phyloP scores from a whole-genome alignment of 1,139 yeast genomes.

The Debaryomycetaceae sp. region DNA sequence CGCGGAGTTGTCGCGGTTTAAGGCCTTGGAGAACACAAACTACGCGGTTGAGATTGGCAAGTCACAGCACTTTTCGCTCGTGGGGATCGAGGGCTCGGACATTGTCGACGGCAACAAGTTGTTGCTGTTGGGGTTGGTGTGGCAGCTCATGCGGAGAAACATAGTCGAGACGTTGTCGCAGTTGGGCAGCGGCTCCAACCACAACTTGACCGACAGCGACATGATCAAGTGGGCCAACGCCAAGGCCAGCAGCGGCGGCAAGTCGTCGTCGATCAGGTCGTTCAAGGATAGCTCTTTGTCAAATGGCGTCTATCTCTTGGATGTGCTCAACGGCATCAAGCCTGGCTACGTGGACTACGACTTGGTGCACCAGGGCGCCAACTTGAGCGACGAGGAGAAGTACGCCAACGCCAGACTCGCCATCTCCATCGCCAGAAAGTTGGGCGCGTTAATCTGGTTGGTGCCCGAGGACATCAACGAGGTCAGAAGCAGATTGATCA shows the following conservation, averaged over 20 bases:
- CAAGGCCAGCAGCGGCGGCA: constrained; percentile 82
- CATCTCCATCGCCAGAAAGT: constrained; percentile 94
- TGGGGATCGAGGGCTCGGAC: constrained; percentile 97
- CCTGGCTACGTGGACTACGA: constrained; percentile 98
- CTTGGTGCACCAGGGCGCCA: constrained; percentile 71
- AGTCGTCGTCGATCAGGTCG: constrained; percentile 62
- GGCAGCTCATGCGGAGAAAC: constrained; percentile 98
- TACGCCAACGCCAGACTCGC: constrained; percentile 96
- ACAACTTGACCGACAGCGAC: constrained; percentile 70
- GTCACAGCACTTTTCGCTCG: constrained; percentile 85
- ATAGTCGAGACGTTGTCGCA: constrained; percentile 77
- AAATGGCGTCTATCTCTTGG: constrained; percentile 77
- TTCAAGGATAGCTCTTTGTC: constrained; percentile 79
- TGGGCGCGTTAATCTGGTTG: constrained; percentile 96
- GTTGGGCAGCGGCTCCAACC: constrained; percentile 61
- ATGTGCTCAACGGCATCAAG: constrained; percentile 86
- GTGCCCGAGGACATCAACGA: constrained; percentile 99
- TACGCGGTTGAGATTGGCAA: constrained; percentile 96
- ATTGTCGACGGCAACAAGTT: constrained; percentile 91
- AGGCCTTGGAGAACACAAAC: constrained; percentile 93
- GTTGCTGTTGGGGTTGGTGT: constrained; percentile 88
- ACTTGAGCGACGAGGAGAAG: constrained; percentile 66
- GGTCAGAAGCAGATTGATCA: constrained; percentile 87
- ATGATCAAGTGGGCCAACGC: constrained; percentile 92
- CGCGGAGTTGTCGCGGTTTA: constrained; percentile 75